Evolutionary conservation across 345 rosid genomes (phyloP).

Genomic region (Boechera divaricarpa): DNA sequence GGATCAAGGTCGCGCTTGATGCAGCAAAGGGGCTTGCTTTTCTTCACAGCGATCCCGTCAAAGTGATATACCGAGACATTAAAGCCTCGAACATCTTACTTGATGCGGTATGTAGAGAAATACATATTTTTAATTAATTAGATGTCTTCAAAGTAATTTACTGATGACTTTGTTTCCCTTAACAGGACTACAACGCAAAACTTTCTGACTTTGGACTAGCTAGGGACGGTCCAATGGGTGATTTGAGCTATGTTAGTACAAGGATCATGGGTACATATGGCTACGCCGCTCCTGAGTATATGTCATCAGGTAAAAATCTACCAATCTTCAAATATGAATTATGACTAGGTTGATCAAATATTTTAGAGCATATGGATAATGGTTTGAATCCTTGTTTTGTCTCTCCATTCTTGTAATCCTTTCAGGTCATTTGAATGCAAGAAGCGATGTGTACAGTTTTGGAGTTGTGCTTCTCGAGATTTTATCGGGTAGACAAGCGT

Average conservation of each 20-base stretch:
- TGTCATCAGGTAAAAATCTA: slow-evolving; percentile 65
- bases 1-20: slow-evolving; percentile 86
- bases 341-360: neutral
- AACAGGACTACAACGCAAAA: slow-evolving; percentile 74
- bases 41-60: slow-evolving; percentile 81
- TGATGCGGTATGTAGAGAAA: slow-evolving; percentile 58
- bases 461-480: slow-evolving; percentile 94
- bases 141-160: neutral
- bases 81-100: slow-evolving; percentile 88
- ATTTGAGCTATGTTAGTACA: slow-evolving; percentile 83
- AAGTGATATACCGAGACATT: slow-evolving; percentile 91
- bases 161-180: slow-evolving; percentile 23
- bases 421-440: slow-evolving; percentile 76
- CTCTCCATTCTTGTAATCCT: neutral
- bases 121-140: neutral
- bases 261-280: slow-evolving; percentile 96
- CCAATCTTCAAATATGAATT: neutral
- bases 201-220: slow-evolving; percentile 97
- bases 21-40: slow-evolving; percentile 94
- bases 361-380: neutral
- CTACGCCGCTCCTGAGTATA: slow-evolving; percentile 49
- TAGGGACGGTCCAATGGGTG: slow-evolving; percentile 88
- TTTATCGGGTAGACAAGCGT: slow-evolving; percentile 77
- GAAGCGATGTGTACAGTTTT: slow-evolving; percentile 87
- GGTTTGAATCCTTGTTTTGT: slow-evolving; percentile 15